phyloP scores from a whole-genome alignment of 2,329 filamentous ascomycete species.

The Pseudofabraea citricarpa region DNA sequence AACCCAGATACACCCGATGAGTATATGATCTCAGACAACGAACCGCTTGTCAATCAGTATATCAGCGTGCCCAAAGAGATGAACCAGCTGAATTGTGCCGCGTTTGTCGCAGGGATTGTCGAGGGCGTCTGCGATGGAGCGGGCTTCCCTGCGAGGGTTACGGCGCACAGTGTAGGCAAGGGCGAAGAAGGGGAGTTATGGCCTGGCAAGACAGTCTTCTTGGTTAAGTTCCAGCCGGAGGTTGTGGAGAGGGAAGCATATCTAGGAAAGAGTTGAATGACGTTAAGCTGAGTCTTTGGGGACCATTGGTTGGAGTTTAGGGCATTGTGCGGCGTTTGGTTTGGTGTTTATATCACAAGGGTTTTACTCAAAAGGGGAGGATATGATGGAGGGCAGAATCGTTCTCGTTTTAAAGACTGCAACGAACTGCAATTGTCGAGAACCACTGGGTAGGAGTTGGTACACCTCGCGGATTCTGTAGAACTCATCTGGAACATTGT shows the following conservation, averaged over 20 bases:
- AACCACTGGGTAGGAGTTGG: too few species aligned
- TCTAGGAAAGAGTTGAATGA: conserved; percentile 51
- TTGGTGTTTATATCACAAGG: neutral
- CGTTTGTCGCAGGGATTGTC: conserved; percentile 90
- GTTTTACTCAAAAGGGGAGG: neutral
- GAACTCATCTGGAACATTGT: too few species aligned
- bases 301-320: conserved; percentile 22
- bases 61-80: conserved; percentile 92
- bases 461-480: too few species aligned
- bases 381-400: neutral
- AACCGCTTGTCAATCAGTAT: conserved; percentile 91
- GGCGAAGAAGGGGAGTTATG: conserved; percentile 70
- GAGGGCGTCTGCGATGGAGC: conserved; percentile 94
- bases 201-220: conserved; percentile 92
- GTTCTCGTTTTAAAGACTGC: too few species aligned
- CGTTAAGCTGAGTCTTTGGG: conserved; percentile 10
- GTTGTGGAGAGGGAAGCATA: conserved; percentile 89
- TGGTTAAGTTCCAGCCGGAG: conserved; percentile 88
- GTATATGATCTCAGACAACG: conserved; percentile 99
- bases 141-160: conserved; percentile 83
- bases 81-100: conserved; percentile 93
- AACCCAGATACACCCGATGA: conserved; percentile 81
- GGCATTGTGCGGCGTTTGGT: conserved; percentile 5
- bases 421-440: too few species aligned
- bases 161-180: conserved; percentile 73